A percentile compares a stretch with the other conserved stretches of the same genome.
phyloP scores from a whole-genome alignment of 139 green algal genomes.

The Tetraselmis chui region DNA sequence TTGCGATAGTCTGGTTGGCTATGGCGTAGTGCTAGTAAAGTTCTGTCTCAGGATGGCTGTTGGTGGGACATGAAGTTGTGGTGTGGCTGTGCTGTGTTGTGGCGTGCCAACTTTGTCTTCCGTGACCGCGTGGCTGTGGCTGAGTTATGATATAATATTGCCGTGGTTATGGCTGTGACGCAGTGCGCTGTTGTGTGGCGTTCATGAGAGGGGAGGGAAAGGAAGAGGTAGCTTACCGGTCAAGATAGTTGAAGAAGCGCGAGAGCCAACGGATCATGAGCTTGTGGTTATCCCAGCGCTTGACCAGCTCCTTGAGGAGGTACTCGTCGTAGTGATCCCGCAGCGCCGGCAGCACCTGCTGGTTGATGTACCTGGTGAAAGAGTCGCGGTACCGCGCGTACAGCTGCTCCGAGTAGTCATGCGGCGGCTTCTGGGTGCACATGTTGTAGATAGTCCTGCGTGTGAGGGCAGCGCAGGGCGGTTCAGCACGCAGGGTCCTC shows the following conservation, averaged over 20 bases:
- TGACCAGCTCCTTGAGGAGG: slow-evolving; percentile 84
- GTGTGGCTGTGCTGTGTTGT: too few species aligned
- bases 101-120: too few species aligned
- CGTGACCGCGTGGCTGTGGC: too few species aligned
- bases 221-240: too few species aligned
- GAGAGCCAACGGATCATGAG: slow-evolving; percentile 97
- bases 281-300: slow-evolving; percentile 95
- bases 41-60: too few species aligned
- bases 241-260: slow-evolving; percentile 99
- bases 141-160: too few species aligned
- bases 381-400: slow-evolving; percentile 86
- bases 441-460: slow-evolving; percentile 96
- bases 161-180: too few species aligned
- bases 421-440: slow-evolving; percentile 98
- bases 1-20: too few species aligned
- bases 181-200: too few species aligned
- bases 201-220: too few species aligned
- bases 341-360: slow-evolving; percentile 79
- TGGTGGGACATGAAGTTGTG: too few species aligned
- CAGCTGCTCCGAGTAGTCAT: slow-evolving; percentile 95
- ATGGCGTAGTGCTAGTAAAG: too few species aligned
- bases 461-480: neutral
- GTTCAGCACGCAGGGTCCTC: slow-evolving; percentile 7
- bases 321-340: slow-evolving; percentile 75
- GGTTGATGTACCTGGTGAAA: slow-evolving; percentile 91